Conservation (phyloP, 2,329 filamentous ascomycete genomes). For the Penicillium sp. region DNA sequence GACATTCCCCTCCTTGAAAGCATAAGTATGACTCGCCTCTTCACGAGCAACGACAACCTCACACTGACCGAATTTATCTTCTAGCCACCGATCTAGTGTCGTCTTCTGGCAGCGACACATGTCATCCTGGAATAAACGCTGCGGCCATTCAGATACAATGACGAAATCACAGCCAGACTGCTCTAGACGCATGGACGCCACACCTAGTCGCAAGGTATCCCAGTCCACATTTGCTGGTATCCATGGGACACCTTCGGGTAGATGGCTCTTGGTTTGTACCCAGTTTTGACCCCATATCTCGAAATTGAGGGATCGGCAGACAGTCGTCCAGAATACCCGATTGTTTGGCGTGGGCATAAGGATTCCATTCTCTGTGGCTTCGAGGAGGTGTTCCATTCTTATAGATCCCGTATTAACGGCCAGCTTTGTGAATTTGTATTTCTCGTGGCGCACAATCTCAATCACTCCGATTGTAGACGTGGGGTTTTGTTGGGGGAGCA, state of each 20-base stretch:
- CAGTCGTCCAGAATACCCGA: conserved; percentile 5
- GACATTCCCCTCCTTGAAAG: conserved; percentile 1
- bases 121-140: conserved; percentile 1
- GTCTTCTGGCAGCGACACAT: not conserved
- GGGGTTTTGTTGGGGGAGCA: conserved; percentile 2
- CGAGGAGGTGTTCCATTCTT: conserved; percentile 3
- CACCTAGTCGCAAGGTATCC: conserved; percentile 1
- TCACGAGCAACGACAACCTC: conserved; percentile 3
- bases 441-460: conserved; percentile 2
- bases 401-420: not conserved
- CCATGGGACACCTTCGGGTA: not conserved
- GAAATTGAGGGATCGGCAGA: conserved; percentile 5
- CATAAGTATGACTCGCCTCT: not conserved
- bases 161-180: conserved; percentile 1
- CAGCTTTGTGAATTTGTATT: conserved; percentile 1
- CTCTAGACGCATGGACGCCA: not conserved
- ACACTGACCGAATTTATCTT: not conserved
- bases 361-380: conserved; percentile 1
- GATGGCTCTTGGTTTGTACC: not conserved
- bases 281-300: conserved; percentile 8
- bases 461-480: conserved; percentile 6
- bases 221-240: conserved; percentile 2
- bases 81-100: not conserved
- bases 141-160: conserved; percentile 2
- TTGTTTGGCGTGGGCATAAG: conserved; percentile 4